phyloP scores from a whole-genome alignment of 176 grass and related monocot species.

The Panicum miliaceum region DNA sequence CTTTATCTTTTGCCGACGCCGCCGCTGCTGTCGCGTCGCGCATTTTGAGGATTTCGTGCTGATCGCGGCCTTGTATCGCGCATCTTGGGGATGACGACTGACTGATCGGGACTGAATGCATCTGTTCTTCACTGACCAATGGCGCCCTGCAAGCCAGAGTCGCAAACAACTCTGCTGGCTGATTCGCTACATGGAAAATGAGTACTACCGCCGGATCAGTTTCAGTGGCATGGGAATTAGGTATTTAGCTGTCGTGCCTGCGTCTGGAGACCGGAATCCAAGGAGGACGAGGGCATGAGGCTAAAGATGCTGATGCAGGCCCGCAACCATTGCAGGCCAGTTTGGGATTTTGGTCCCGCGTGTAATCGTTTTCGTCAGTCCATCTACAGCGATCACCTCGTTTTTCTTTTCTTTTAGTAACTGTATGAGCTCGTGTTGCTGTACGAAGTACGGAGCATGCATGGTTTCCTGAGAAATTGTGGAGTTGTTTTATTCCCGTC shows the following conservation, averaged over 20 bases:
- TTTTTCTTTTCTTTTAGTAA: no score
- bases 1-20: conserved; percentile 44
- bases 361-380: neutral
- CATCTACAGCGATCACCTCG: neutral
- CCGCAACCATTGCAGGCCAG: neutral
- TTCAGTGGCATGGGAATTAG: neutral
- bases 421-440: no score
- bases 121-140: conserved; percentile 3
- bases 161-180: neutral
- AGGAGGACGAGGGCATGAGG: conserved; percentile 3
- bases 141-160: neutral
- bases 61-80: conserved; percentile 20
- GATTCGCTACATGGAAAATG: neutral
- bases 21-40: conserved; percentile 36
- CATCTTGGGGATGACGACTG: neutral
- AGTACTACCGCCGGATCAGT: neutral
- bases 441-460: neutral
- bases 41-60: conserved; percentile 46
- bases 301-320: neutral
- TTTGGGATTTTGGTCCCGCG: neutral
- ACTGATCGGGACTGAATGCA: neutral
- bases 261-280: neutral
- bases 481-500: neutral
- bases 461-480: neutral
- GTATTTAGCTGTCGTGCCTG: neutral